These are phyloP conservation scores for Kluyveromyces sp. DNA, from an alignment of 1,139 yeast genomes.

Conservation along the genomic window DNA sequence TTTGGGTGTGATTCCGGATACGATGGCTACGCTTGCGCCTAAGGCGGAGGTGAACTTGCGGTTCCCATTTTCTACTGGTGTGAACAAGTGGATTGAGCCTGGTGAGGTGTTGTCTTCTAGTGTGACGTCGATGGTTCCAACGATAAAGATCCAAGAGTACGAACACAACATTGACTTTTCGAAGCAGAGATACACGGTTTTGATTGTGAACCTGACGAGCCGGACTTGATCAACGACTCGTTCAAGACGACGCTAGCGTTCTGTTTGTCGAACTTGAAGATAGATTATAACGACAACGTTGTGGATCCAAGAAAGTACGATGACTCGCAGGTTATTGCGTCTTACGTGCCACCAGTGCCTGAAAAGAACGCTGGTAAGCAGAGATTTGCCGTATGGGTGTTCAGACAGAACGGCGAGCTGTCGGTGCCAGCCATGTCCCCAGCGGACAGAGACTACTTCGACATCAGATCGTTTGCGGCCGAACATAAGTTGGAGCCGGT, in stretches of 20 bases:
- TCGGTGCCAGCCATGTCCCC: slow-evolving; percentile 16
- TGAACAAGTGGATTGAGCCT: slow-evolving; percentile 66
- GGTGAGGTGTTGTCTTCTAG: slow-evolving; percentile 68
- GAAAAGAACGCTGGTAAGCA: slow-evolving; percentile 81
- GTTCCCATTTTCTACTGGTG: slow-evolving; percentile 61
- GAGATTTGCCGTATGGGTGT: slow-evolving; percentile 85
- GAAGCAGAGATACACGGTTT: slow-evolving; percentile 56
- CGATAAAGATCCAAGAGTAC: slow-evolving; percentile 66
- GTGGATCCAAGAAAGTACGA: slow-evolving; percentile 45
- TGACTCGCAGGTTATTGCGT: slow-evolving; percentile 31
- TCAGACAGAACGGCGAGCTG: slow-evolving; percentile 47
- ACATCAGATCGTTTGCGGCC: slow-evolving; percentile 62
- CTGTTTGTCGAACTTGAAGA: slow-evolving; percentile 64
- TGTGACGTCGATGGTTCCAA: slow-evolving; percentile 68
- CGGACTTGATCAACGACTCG: slow-evolving; percentile 63
- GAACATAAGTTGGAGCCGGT: slow-evolving; percentile 54
- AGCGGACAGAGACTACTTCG: slow-evolving; percentile 43
- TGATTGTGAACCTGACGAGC: slow-evolving; percentile 86
- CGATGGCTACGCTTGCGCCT: slow-evolving; percentile 85
- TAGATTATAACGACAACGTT: slow-evolving; percentile 51
- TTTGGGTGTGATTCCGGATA: slow-evolving; percentile 82
- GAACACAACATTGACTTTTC: slow-evolving; percentile 37
- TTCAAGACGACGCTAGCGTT: slow-evolving; percentile 69
- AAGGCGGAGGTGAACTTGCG: slow-evolving; percentile 64
- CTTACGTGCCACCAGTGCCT: slow-evolving; percentile 81